Conservation (phyloP, 257 asterid species). For the Solanum gracilifrons region DNA sequence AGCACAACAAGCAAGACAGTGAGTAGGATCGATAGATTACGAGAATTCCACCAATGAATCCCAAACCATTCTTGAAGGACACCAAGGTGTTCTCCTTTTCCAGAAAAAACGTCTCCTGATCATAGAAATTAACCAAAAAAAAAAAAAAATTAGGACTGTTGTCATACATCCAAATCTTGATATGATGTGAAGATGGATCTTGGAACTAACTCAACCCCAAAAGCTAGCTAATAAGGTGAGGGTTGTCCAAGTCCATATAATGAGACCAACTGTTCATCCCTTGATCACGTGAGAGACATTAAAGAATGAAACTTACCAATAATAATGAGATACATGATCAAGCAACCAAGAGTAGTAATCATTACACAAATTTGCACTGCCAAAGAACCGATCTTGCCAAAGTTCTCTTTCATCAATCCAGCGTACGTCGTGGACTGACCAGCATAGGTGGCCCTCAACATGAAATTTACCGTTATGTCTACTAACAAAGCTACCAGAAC, state of each 20-base stretch:
- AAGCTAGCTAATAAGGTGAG: background rate
- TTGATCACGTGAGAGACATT: background rate
- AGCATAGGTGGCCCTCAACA: constrained; percentile 1
- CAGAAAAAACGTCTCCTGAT: constrained; percentile 91
- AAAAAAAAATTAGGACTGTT: background rate
- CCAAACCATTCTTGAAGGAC: constrained; percentile 93
- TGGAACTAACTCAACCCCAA: background rate
- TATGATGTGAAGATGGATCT: background rate
- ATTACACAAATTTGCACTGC: background rate
- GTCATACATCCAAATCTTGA: background rate
- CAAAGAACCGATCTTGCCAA: background rate
- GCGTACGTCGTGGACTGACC: constrained; percentile 64
- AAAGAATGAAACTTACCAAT: background rate
- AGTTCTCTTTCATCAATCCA: background rate
- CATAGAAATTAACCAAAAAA: background rate
- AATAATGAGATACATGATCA: constrained; percentile 1
- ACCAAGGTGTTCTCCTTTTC: constrained; percentile 74
- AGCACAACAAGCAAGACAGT: constrained; percentile 50
- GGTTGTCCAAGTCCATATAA: background rate
- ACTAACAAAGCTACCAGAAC: background rate
- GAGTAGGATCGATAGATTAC: constrained; percentile 54
- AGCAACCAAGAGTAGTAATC: background rate
- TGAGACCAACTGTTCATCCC: background rate
- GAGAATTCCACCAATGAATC: constrained; percentile 83
- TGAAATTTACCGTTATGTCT: background rate